Evolutionary conservation across 257 asterid species (phyloP), one percentile per base, ranked within the genome.

Genomic region (Phtheirospermum japonicum): DNA sequence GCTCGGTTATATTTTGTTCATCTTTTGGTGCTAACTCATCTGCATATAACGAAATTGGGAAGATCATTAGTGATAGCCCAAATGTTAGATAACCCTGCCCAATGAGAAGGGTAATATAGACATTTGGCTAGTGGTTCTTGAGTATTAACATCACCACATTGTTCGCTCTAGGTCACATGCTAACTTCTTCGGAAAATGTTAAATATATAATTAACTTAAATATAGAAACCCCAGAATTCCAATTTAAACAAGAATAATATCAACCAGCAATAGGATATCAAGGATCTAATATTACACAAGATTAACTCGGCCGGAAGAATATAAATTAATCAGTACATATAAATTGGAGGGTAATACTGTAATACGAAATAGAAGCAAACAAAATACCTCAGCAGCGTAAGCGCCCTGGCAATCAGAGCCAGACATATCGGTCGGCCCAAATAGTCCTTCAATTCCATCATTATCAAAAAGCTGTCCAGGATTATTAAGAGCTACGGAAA

Each of bases 391-490:
- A 37, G 76, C 69, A 36, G 66, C 59, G 67, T 67, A 71, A 14
- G 72, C 72, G 75, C 70, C 79, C 73, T 74, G 83, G 73, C 78
- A 66, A 69, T 74, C 81, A 43, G 85, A 86, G 48, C 63, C 74
- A 48, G 88, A 72, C 70, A 80, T 67, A 57, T 66, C 78, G 39
- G 77, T 78, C 39, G 60, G 64, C 61, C 86, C 86, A 72, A 85
- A 89, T 12, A 89, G 59, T 57, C 80, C 95, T 67, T 79, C 82
- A n/a, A 88, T 73, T 7, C 78, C 88, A 61, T 82, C 89, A 57
- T 72, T 68, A 43, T 68, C 76, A 37, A 85, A 79, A 70, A 81
- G 84, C 56, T 61, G 80, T 13, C 80, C 84, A 5, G 78, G 78
- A 68, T 81, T 57, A 62, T 76, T 77, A 64, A 81, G 80, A 67